These are phyloP conservation scores for Neurospora sp. DNA, from an alignment of 495 filamentous ascomycete species.

Conservation along the genomic window DNA sequence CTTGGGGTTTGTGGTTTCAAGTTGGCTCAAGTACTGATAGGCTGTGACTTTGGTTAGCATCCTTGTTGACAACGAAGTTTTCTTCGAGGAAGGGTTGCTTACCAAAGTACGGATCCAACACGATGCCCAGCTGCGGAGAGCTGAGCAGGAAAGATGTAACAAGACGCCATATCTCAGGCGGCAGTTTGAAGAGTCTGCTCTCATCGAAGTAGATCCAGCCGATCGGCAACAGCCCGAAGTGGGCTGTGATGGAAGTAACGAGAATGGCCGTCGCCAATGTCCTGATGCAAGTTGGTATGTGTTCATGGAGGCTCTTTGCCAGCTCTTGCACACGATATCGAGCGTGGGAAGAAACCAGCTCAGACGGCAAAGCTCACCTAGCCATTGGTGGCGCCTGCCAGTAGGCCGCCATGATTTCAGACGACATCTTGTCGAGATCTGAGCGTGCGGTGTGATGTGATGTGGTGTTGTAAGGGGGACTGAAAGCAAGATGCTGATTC, in stretches of 20 bases:
- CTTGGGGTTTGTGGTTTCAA: slow-evolving; percentile 31
- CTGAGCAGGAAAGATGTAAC: slow-evolving; percentile 67
- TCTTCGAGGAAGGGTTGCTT: slow-evolving; percentile 20
- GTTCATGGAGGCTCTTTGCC: not conserved
- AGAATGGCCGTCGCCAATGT: slow-evolving; percentile 62
- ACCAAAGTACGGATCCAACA: slow-evolving; percentile 82
- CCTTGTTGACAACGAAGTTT: not conserved
- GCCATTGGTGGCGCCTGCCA: slow-evolving; percentile 62
- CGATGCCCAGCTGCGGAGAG: slow-evolving; percentile 47
- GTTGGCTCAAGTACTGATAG: slow-evolving; percentile 34
- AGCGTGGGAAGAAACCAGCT: not conserved
- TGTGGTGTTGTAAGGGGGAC: slow-evolving; percentile 1
- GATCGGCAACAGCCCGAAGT: slow-evolving; percentile 48
- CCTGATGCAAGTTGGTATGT: slow-evolving; percentile 32
- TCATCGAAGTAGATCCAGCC: slow-evolving; percentile 49
- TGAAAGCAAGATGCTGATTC: slow-evolving; percentile 1
- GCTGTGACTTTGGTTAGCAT: slow-evolving; percentile 9
- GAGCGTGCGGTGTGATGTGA: not conserved
- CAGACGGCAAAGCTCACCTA: slow-evolving; percentile 39
- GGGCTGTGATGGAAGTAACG: slow-evolving; percentile 48
- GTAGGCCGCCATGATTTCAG: slow-evolving; percentile 50
- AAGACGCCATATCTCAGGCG: slow-evolving; percentile 48
- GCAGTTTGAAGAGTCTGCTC: slow-evolving; percentile 46
- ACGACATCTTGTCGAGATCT: slow-evolving; percentile 10
- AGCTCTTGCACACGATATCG: not conserved